Base-by-base conservation (phyloP, 2,329 filamentous ascomycete genomes). In the Fonsecaea pugnacius region DNA sequence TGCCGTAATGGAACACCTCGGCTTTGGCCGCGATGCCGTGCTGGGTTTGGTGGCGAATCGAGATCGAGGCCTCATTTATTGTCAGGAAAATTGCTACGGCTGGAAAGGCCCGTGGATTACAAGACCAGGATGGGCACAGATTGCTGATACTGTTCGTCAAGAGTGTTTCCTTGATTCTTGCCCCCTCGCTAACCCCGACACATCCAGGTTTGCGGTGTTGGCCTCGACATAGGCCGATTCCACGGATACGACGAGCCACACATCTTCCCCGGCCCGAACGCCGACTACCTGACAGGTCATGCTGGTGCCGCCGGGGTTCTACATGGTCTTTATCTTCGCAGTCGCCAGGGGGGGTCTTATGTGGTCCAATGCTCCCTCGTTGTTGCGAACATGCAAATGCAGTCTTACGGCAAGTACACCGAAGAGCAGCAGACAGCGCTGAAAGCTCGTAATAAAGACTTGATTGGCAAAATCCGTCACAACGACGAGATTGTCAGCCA, bases 81-180 rank as follows among this genome's bases (percentile, higher is more conserved):
- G 90, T 7, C 83, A 85, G 36, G 89, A 91, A 74, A 87, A 91
- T 73, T 91, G 89, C 73, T 91, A 91, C 69, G 89, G 89, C 0
- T 86, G 84, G 36, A 77, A 82, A 33, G 85, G 83, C 5, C 85
- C 88, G 64, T 91, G 88, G 88, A 82, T 84, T 0, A 75, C 78
- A 7, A 80, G 88, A 3, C 84, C 87, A 4, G 89, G 89, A 6
- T 91, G 89, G 89, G 89, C 90, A 72, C 87, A 89, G 70, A 90
- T 90, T 69, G 87, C 87, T 16, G 89, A 91, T 72, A 88, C 83
- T 61, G 87, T 82, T 74, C 83, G 83, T 63, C 48, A 24, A 24
- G 9, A 51, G 7, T 27, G 12, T 24, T 51, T 12, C 46, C 46
- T 51, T 16, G 9, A 30, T 30, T 32, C 30, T 55, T 33, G 9